These are phyloP conservation scores for Sarcomyxa edulis DNA, from an alignment of 768 basidiomycete genomes.

Conservation along the genomic window DNA sequence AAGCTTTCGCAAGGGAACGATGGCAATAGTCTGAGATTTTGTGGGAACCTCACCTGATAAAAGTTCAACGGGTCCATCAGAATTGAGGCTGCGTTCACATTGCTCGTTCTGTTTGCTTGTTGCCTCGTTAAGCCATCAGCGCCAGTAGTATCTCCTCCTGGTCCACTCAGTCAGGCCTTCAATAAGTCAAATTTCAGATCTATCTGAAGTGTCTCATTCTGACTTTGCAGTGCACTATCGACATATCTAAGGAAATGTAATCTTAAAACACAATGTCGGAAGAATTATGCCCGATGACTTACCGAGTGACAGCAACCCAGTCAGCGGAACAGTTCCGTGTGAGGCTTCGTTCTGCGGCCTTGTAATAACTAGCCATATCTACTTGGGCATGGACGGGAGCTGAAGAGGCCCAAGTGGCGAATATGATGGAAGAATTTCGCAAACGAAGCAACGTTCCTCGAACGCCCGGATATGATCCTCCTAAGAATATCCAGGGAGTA, in stretches of 20 bases:
- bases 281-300: too few relatives aligned
- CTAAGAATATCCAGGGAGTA: conserved; percentile 44
- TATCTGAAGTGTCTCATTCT: conserved; percentile 24
- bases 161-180: conserved; percentile 36
- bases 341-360: conserved; percentile 42
- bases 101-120: conserved; percentile 28
- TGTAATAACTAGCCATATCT: conserved; percentile 47
- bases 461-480: conserved; percentile 45
- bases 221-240: conserved; percentile 27
- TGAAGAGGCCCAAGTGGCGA: conserved; percentile 44
- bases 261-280: too few relatives aligned
- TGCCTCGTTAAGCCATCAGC: conserved; percentile 27
- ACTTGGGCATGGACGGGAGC: conserved; percentile 46
- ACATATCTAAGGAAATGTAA: conserved; percentile 20
- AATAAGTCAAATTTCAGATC: conserved; percentile 38
- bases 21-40: too few relatives aligned
- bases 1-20: not conserved
- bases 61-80: conserved; percentile 45
- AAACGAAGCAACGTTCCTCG: conserved; percentile 38
- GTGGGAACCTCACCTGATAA: conserved; percentile 32
- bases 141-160: conserved; percentile 32
- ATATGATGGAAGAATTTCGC: conserved; percentile 40
- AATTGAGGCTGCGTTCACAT: conserved; percentile 34
- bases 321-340: conserved; percentile 48
- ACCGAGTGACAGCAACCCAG: conserved; percentile 43